Percentiles rank a stretch among this genome's conserved stretches.
phyloP scores from a whole-genome alignment of 768 basidiomycete species.

The Rhodotorula graminis region DNA sequence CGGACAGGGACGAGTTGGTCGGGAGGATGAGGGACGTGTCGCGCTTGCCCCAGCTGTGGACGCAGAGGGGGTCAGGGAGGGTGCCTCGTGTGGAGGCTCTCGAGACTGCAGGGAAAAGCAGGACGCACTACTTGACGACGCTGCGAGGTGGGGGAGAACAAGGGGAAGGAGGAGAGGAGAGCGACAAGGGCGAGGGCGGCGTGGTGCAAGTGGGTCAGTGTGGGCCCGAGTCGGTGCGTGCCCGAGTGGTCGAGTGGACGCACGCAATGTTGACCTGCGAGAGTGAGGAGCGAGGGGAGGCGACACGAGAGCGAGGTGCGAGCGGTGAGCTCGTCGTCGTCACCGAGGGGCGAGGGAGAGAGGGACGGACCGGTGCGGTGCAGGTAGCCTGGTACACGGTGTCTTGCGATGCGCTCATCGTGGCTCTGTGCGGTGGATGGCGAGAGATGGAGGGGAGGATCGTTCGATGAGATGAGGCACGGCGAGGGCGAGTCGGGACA shows the following conservation, averaged over 20 bases:
- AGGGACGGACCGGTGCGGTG: slow-evolving; percentile 41
- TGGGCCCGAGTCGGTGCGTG: no score
- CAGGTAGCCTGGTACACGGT: slow-evolving; percentile 35
- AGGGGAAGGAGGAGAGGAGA: background rate
- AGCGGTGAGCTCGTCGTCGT: background rate
- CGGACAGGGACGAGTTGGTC: slow-evolving; percentile 96
- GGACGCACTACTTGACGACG: slow-evolving; percentile 31
- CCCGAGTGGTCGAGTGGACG: background rate
- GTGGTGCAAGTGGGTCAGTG: background rate
- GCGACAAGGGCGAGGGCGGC: background rate
- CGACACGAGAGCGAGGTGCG: background rate
- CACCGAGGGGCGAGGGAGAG: background rate
- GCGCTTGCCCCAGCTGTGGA: slow-evolving; percentile 80
- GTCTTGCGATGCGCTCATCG: background rate
- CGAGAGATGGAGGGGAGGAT: background rate
- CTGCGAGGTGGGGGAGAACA: background rate
- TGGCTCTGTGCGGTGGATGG: background rate
- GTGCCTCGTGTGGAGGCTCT: no score
- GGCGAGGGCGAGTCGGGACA: no score
- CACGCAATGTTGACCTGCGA: slow-evolving; percentile 10
- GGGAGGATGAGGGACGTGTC: slow-evolving; percentile 91
- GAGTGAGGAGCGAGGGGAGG: background rate
- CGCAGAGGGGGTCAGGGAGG: background rate
- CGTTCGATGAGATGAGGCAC: background rate
- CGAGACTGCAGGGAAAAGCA: no score